Base-by-base conservation (phyloP, 2,329 filamentous ascomycete genomes). In the Curvularia sp. region DNA sequence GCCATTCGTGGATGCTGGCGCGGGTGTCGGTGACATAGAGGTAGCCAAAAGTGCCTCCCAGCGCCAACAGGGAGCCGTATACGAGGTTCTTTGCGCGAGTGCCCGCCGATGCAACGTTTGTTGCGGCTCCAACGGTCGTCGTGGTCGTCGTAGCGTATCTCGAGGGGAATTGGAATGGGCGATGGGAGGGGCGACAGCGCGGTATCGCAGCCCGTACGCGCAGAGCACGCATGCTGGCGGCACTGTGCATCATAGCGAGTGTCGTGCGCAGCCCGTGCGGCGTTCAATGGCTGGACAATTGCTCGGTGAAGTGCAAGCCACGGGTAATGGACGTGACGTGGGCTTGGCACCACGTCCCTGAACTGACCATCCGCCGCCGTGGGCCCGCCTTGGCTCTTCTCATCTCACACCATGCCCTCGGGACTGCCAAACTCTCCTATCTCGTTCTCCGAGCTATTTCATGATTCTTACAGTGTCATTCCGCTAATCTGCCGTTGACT, bases 1-100 rank as follows among this genome's bases (percentile, higher is more conserved):
- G 73, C 74, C 81, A 85, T 75, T 80, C 76, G 70, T 85, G 83
- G 24, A 85, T 70, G 66, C 81, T 80, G 5, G 83, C 82, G 56
- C 83, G 81, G 2, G 83, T 84, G 63, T 85, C 83, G 49, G 83
- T 85, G 53, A 79, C 68, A 66, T 85, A 85, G 58, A 84, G 77
- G 66, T 83, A 84, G 56, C 78, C 80, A 48, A 80, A 78, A 28
- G 74, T 73, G 20, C 80, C 68, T 7, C 74, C 76, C 5, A 88
- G 65, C 1, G 83, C 77, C 42, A 89, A 67, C 1, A 84, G 80
- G 20, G 85, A 84, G 49, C 85, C 84, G 58, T 82, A 83, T 38
- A 85, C 60, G 58, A 84, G 58, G 67, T 84, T 84, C 62, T 80
- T 81, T 13, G 83, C 66, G 44, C 81, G 78, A 3, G 80, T 81